phyloP scores from a whole-genome alignment of 2,329 filamentous ascomycete genomes.

The Stagonosporopsis chrysanthemi region DNA sequence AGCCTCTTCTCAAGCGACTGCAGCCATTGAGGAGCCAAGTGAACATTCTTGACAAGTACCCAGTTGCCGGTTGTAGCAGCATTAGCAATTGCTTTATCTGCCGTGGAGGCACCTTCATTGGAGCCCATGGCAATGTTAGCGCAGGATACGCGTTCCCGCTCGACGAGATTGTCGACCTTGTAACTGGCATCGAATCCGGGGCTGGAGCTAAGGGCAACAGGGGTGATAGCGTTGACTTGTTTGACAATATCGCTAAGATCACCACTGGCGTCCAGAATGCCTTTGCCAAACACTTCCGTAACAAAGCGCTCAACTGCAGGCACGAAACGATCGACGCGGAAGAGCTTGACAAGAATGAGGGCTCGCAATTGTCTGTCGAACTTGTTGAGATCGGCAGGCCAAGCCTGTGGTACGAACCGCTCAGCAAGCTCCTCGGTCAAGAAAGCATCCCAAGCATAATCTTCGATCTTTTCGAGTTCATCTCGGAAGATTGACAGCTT shows the following conservation, averaged over 20 bases:
- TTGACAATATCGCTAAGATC: slow-evolving; percentile 86
- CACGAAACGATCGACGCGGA: slow-evolving; percentile 94
- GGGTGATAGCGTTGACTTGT: slow-evolving; percentile 82
- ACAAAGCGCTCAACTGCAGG: slow-evolving; percentile 93
- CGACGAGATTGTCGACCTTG: slow-evolving; percentile 95
- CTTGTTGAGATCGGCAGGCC: slow-evolving; percentile 69
- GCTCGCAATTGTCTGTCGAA: slow-evolving; percentile 81
- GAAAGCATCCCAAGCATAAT: slow-evolving; percentile 80
- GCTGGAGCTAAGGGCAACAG: slow-evolving; percentile 90
- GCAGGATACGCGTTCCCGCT: slow-evolving; percentile 80
- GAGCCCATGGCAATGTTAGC: slow-evolving; percentile 99
- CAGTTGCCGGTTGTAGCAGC: slow-evolving; percentile 91
- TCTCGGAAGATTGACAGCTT: slow-evolving; percentile 78
- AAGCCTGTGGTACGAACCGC: slow-evolving; percentile 78
- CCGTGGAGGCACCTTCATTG: slow-evolving; percentile 88
- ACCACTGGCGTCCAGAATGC: slow-evolving; percentile 82
- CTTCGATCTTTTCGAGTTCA: slow-evolving; percentile 67
- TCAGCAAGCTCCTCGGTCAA: slow-evolving; percentile 86
- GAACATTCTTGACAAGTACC: slow-evolving; percentile 99
- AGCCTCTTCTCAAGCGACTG: slow-evolving; percentile 97
- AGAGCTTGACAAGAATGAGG: slow-evolving; percentile 91
- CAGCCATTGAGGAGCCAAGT: slow-evolving; percentile 93
- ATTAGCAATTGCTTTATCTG: slow-evolving; percentile 93
- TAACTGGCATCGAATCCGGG: slow-evolving; percentile 98
- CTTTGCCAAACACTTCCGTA: slow-evolving; percentile 80